Conservation (phyloP, 2,329 filamentous ascomycete genomes). For the Stachybotrys elegans region DNA sequence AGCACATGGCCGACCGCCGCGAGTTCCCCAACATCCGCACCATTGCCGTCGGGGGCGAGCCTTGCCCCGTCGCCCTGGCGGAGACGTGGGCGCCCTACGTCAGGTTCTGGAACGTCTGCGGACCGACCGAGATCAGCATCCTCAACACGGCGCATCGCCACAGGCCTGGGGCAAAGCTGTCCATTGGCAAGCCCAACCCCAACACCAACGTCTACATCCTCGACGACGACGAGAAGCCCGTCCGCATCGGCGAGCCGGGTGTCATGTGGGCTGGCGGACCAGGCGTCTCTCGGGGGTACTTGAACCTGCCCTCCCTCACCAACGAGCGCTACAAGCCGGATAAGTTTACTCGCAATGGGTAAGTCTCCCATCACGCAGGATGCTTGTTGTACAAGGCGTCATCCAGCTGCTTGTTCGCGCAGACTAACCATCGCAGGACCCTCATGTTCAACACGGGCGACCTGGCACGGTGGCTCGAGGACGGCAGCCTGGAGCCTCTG, state of each 20-base stretch:
- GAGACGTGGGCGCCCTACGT: conserved; percentile 9
- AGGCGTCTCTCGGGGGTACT: conserved; percentile 43
- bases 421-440: no score
- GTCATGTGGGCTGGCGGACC: conserved; percentile 44
- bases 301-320: conserved; percentile 41
- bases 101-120: conserved; percentile 11
- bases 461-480: conserved; percentile 10
- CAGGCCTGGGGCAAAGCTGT: conserved; percentile 30
- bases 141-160: conserved; percentile 43
- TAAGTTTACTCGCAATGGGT: conserved; percentile 27
- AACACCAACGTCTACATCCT: conserved; percentile 47
- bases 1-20: conserved; percentile 26
- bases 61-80: conserved; percentile 6
- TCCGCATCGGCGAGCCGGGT: conserved; percentile 36
- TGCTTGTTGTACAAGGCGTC: conserved; percentile 13
- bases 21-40: conserved; percentile 24
- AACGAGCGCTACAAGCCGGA: conserved; percentile 36
- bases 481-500: conserved; percentile 12
- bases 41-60: conserved; percentile 10
- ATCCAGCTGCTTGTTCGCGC: conserved; percentile 11
- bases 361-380: background rate
- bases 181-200: conserved; percentile 42
- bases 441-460: conserved; percentile 37
- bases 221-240: conserved; percentile 30
- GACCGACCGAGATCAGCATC: conserved; percentile 36